These are phyloP conservation scores for Xylariomycetidae sp. DNA, from an alignment of 2,329 filamentous ascomycete genomes.

Conservation along the genomic window DNA sequence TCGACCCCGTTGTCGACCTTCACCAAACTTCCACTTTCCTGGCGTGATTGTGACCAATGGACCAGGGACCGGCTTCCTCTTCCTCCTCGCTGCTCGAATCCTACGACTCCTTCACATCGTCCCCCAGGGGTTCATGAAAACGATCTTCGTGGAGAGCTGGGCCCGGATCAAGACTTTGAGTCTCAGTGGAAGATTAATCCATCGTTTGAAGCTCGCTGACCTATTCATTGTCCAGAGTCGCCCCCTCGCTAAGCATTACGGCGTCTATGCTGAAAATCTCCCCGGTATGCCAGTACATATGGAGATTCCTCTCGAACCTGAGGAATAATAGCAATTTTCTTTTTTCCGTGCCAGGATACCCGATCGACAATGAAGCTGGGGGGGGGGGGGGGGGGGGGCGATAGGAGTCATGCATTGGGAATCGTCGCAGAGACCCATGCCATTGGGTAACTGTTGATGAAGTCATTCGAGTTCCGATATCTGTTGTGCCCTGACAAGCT, in stretches of 20 bases:
- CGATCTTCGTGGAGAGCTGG: slow-evolving; percentile 89
- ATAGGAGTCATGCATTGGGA: too few species aligned
- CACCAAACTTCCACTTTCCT: slow-evolving; percentile 46
- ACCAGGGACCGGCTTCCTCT: slow-evolving; percentile 78
- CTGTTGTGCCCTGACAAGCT: too few species aligned
- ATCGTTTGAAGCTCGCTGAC: slow-evolving; percentile 12
- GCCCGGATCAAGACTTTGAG: slow-evolving; percentile 78
- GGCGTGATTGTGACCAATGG: slow-evolving; percentile 82
- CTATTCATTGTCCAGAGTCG: slow-evolving; percentile 11
- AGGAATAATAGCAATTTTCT: too few species aligned
- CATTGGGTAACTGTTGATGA: too few species aligned
- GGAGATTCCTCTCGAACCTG: too few species aligned
- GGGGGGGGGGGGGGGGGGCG: too few species aligned
- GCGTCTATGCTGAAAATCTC: background rate
- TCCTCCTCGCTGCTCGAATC: slow-evolving; percentile 47
- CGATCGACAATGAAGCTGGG: too few species aligned
- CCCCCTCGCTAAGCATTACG: background rate
- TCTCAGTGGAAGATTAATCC: slow-evolving; percentile 72
- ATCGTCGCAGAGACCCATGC: too few species aligned
- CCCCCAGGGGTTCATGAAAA: slow-evolving; percentile 54
- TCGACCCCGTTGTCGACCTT: slow-evolving; percentile 17
- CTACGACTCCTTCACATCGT: slow-evolving; percentile 41
- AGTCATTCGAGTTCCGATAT: too few species aligned
- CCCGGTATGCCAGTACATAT: too few species aligned
- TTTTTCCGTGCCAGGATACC: too few species aligned